Conservation (phyloP, 2,329 filamentous ascomycete genomes). For the Talaromyces sp. region DNA sequence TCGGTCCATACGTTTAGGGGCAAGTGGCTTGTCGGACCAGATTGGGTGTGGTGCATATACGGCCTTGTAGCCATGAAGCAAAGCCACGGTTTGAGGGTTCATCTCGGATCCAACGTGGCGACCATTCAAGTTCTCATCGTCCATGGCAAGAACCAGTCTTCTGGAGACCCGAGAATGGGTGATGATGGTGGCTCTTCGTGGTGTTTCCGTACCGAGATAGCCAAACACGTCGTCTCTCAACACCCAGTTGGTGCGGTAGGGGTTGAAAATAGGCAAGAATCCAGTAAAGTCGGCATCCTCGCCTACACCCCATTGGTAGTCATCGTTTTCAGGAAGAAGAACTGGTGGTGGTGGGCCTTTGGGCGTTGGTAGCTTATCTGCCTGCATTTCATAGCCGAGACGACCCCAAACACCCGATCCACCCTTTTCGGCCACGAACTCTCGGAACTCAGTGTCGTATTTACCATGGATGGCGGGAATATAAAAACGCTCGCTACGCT, state of each 20-base stretch:
- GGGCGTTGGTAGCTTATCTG: conserved; percentile 40
- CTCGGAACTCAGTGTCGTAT: conserved; percentile 33
- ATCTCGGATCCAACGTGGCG: conserved; percentile 79
- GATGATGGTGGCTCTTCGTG: conserved; percentile 72
- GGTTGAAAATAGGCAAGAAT: conserved; percentile 87
- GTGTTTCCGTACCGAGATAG: conserved; percentile 52
- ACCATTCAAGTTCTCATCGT: conserved; percentile 66
- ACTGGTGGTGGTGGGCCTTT: conserved; percentile 63
- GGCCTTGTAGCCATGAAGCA: conserved; percentile 75
- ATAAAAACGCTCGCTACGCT: conserved; percentile 57
- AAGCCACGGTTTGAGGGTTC: conserved; percentile 68
- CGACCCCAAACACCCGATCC: conserved; percentile 63
- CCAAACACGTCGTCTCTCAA: conserved; percentile 54
- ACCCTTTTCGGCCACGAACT: conserved; percentile 31
- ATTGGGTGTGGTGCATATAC: conserved; percentile 76
- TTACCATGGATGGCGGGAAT: conserved; percentile 52
- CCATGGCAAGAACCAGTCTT: conserved; percentile 70
- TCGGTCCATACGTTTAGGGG: conserved; percentile 26
- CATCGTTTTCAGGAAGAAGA: conserved; percentile 57
- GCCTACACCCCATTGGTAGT: conserved; percentile 73
- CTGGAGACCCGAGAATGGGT: conserved; percentile 64
- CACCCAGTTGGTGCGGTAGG: conserved; percentile 76
- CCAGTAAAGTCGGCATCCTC: conserved; percentile 91
- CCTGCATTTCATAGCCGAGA: conserved; percentile 55
- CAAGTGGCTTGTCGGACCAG: conserved; percentile 64